These are phyloP conservation scores for Ophiostoma himal-ulmi DNA, from an alignment of 2,329 filamentous ascomycete species.

Conservation along the genomic window DNA sequence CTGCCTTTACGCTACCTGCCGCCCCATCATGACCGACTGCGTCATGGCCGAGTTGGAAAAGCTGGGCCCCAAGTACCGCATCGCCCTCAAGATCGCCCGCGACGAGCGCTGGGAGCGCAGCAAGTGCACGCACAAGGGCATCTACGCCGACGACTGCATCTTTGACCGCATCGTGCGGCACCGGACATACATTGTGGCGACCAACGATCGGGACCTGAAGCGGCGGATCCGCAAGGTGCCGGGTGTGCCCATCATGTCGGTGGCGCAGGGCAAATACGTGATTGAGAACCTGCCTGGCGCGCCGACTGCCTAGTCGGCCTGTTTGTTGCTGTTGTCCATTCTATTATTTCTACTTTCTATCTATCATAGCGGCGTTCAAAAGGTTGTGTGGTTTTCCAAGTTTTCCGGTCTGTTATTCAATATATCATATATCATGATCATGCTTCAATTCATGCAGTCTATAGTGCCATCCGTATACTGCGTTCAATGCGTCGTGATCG, in stretches of 20 bases:
- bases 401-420: not conserved
- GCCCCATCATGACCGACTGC: conserved; percentile 76
- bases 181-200: conserved; percentile 34
- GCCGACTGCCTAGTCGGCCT: conserved; percentile 37
- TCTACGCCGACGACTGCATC: conserved; percentile 79
- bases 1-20: conserved; percentile 84
- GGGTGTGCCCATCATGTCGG: conserved; percentile 68
- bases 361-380: conserved; percentile 9
- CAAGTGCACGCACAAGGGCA: conserved; percentile 82
- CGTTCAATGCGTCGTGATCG: no score
- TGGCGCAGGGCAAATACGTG: conserved; percentile 84
- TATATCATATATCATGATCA: not conserved
- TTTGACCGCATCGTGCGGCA: conserved; percentile 68
- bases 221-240: conserved; percentile 73
- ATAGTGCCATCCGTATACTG: no score
- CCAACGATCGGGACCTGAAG: conserved; percentile 74
- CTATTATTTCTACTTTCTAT: not conserved
- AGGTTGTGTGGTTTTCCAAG: not conserved
- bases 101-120: conserved; percentile 85
- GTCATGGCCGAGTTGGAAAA: conserved; percentile 80
- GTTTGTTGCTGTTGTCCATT: not conserved
- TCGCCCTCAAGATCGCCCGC: conserved; percentile 77
- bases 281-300: conserved; percentile 88
- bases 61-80: conserved; percentile 78
- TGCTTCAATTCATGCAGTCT: not conserved